Base-by-base conservation (phyloP, 345 rosid genomes). In the Excoecaria cochinchinensis region DNA sequence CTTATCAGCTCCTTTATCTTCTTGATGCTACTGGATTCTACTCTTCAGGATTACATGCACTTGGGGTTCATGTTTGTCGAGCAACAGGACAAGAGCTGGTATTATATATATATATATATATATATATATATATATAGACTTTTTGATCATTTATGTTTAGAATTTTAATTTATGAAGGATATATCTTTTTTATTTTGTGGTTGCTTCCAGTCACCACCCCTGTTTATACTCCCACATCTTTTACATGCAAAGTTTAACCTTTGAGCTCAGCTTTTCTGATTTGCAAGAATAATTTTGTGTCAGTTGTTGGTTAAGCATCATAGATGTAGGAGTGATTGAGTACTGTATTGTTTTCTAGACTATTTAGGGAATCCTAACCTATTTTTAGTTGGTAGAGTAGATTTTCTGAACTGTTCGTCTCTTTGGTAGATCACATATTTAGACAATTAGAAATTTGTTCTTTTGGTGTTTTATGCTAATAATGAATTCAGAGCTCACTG, bases 71-170 rank as follows among this genome's bases (percentile, higher is more conserved):
- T 84, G 98, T 96, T 77, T 92, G 98, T 85, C 95, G 99, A 84
- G 99, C 98, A 59, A 92, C 99, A 50, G 99, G 98, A 55, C 98
- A 96, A 88, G 99, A 96, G 82, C 85, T 96, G 97, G 98, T 91
- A 90, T 67, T 19, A n/a, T n/a, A n/a, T n/a, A n/a, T n/a, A n/a
- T n/a, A n/a, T n/a, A n/a, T n/a, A n/a, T n/a, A n/a, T n/a, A n/a
- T n/a, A n/a, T n/a, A n/a, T n/a, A n/a, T n/a, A n/a, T n/a, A n/a
- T n/a, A n/a, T n/a, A n/a, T n/a, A 48, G 25, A 76, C 53, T 76
- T 63, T 70, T 38, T 39, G 16, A 58, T 67, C 66, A 39, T 72
- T 61, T 62, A 42, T 81, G 22, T 57, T 46, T 22, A 44, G 36
- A 15, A 74, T 65, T 68, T 79, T 38, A n/a, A 8, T 55, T 68